A percentile compares a stretch with the other conserved stretches of the same genome.
These are phyloP conservation scores for Ormosia emarginata DNA, from an alignment of 306 rosid species.

Conservation along the genomic window DNA sequence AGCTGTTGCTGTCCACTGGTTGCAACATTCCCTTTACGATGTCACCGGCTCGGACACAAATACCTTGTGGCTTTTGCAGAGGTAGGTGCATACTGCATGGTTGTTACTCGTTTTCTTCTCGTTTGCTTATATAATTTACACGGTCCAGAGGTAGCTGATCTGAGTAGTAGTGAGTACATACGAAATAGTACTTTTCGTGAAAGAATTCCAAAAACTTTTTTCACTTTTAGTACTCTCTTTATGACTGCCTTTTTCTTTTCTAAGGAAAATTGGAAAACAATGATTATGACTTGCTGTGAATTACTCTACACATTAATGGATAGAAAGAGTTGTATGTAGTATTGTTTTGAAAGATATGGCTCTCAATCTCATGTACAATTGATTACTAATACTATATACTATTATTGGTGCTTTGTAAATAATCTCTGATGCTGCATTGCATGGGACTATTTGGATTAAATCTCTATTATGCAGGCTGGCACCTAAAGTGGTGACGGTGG, in stretches of 20 bases:
- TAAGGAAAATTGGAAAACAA: slow-evolving; percentile 9
- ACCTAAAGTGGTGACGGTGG: slow-evolving; percentile 97
- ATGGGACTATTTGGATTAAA: background rate
- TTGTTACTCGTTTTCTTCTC: background rate
- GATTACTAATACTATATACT: background rate
- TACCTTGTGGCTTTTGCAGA: slow-evolving; percentile 89
- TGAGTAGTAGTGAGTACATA: slow-evolving; percentile 12
- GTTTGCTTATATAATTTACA: background rate
- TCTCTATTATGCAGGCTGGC: slow-evolving; percentile 50
- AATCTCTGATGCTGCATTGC: slow-evolving; percentile 5
- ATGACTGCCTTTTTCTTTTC: slow-evolving; percentile 17
- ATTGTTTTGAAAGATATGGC: background rate
- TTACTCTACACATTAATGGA: background rate
- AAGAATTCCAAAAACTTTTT: slow-evolving; percentile 9
- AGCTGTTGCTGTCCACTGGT: slow-evolving; percentile 98
- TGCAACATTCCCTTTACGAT: slow-evolving; percentile 96
- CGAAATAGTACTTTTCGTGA: slow-evolving; percentile 21
- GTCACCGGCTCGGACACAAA: slow-evolving; percentile 92
- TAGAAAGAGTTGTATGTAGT: background rate
- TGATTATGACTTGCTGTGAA: slow-evolving; percentile 23
- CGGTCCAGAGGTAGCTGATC: background rate
- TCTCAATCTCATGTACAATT: background rate
- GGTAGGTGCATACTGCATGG: slow-evolving; percentile 35
- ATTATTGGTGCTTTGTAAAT: background rate
- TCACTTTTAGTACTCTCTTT: slow-evolving; percentile 12